Conservation (phyloP, 495 filamentous ascomycete species). For the Aspergillus sclerotiicarbonarius region DNA sequence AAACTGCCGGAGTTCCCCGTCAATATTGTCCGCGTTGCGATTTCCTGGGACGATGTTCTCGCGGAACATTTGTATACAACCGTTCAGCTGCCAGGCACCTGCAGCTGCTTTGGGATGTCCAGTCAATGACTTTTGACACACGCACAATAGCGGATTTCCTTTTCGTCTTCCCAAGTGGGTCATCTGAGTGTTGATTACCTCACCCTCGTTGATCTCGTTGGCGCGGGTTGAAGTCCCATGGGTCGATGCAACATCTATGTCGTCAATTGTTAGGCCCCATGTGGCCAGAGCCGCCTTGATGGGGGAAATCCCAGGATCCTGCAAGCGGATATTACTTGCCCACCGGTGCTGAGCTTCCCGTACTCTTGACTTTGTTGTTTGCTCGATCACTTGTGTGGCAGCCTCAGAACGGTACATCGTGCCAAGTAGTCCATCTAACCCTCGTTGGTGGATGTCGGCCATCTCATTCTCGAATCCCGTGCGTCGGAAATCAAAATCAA, state of each 20-base stretch:
- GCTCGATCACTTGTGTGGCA: background rate
- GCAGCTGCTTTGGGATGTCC: slow-evolving; percentile 99
- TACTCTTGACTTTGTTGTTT: slow-evolving; percentile 48
- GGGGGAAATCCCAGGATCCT: slow-evolving; percentile 85
- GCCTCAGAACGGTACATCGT: background rate
- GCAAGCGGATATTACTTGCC: slow-evolving; percentile 96
- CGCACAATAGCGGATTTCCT: slow-evolving; percentile 94
- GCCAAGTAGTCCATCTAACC: background rate
- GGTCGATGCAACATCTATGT: slow-evolving; percentile 92
- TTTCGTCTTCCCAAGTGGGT: slow-evolving; percentile 89
- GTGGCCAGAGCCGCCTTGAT: slow-evolving; percentile 91
- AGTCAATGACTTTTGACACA: slow-evolving; percentile 99
- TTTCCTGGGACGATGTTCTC: slow-evolving; percentile 91
- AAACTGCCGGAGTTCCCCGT: slow-evolving; percentile 89
- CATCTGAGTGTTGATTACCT: slow-evolving; percentile 94
- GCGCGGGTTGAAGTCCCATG: slow-evolving; percentile 97
- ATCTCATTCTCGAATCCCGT: slow-evolving; percentile 75
- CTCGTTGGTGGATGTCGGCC: slow-evolving; percentile 43
- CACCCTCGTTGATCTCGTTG: slow-evolving; percentile 99
- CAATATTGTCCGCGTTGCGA: slow-evolving; percentile 96
- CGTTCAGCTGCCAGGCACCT: slow-evolving; percentile 99
- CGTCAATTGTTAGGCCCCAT: slow-evolving; percentile 96
- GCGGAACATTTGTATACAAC: slow-evolving; percentile 90
- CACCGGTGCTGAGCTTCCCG: slow-evolving; percentile 78
- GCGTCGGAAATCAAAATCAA: slow-evolving; percentile 92